Conservation (phyloP, 352 stramenopile species). For the Elongisporangium anandrum region DNA sequence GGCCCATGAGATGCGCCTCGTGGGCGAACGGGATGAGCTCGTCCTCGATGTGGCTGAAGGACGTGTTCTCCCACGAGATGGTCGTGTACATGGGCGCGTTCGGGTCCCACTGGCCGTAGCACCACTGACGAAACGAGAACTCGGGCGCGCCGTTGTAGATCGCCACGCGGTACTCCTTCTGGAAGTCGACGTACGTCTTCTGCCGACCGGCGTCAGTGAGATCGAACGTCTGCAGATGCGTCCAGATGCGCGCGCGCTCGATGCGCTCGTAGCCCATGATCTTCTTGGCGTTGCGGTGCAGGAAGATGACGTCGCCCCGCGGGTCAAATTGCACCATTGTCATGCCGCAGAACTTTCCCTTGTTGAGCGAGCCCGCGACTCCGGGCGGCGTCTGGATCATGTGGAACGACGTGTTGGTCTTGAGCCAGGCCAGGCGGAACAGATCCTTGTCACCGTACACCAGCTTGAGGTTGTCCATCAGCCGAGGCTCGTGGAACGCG, state of each 20-base stretch:
- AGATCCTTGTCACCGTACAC: constrained; percentile 53
- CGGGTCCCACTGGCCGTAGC: constrained; percentile 32
- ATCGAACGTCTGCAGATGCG: constrained; percentile 30
- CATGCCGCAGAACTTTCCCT: constrained; percentile 48
- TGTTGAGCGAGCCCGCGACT: constrained; percentile 24
- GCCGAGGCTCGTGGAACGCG: constrained; percentile 32
- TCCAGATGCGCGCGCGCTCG: constrained; percentile 19
- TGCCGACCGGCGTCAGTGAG: constrained; percentile 8
- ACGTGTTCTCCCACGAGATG: constrained; percentile 26
- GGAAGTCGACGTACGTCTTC: constrained; percentile 22
- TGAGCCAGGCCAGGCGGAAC: constrained; percentile 53
- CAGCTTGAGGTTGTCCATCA: constrained; percentile 32
- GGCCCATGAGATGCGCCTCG: constrained; percentile 12
- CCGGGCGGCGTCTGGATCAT: constrained; percentile 41
- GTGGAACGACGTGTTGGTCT: constrained; percentile 36
- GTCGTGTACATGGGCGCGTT: constrained; percentile 18
- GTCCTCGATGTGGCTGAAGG: constrained; percentile 22
- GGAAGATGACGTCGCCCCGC: constrained; percentile 32
- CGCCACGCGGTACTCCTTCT: constrained; percentile 27
- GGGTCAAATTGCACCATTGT: constrained; percentile 41
- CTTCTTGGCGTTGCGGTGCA: constrained; percentile 50
- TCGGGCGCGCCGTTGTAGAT: constrained; percentile 36
- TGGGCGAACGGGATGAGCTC: constrained; percentile 26
- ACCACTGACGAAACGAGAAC: constrained; percentile 32
- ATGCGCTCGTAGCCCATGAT: constrained; percentile 17